A percentile compares a stretch with the other conserved stretches of the same genome.
These are phyloP conservation scores for Entomortierella lignicola DNA, from an alignment of 192 early-diverging fungal species.

Conservation along the genomic window DNA sequence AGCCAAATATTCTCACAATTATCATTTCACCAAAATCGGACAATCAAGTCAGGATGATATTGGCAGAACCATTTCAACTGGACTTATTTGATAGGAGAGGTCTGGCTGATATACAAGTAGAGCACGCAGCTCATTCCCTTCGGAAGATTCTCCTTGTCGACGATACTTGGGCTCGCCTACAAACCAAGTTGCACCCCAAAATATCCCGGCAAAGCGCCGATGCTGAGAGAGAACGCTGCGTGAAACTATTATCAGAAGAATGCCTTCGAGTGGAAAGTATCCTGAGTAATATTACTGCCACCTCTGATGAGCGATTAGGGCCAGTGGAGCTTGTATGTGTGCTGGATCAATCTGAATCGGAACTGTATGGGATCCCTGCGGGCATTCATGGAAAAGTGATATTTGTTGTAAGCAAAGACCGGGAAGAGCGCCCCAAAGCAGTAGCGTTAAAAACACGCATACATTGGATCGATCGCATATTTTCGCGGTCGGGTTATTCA, in stretches of 20 bases:
- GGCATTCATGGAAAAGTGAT: slow-evolving; percentile 29
- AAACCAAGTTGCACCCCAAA: not conserved
- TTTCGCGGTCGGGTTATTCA: slow-evolving; percentile 14
- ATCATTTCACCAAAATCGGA: slow-evolving; percentile 36
- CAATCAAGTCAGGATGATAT: not conserved
- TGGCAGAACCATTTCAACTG: slow-evolving; percentile 31
- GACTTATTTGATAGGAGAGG: slow-evolving; percentile 28
- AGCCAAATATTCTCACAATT: slow-evolving; percentile 10
- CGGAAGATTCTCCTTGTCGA: slow-evolving; percentile 8
- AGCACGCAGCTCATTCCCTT: not conserved
- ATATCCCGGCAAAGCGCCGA: not conserved
- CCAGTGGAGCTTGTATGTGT: slow-evolving; percentile 21
- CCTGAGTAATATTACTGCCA: not conserved
- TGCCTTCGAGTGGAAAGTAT: slow-evolving; percentile 11
- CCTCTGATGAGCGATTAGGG: not conserved
- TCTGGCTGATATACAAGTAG: slow-evolving; percentile 19
- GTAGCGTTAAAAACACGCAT: slow-evolving; percentile 27
- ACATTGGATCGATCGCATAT: slow-evolving; percentile 40
- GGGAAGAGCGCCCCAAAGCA: slow-evolving; percentile 14
- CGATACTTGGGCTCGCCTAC: slow-evolving; percentile 22
- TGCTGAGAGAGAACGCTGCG: not conserved
- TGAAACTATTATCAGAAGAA: slow-evolving; percentile 6
- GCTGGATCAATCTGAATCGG: slow-evolving; percentile 27
- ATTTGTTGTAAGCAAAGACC: slow-evolving; percentile 26
- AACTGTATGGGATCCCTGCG: slow-evolving; percentile 14